Base-by-base conservation (phyloP, 169 alveolate genomes). In the Plasmodium chabaudi region DNA sequence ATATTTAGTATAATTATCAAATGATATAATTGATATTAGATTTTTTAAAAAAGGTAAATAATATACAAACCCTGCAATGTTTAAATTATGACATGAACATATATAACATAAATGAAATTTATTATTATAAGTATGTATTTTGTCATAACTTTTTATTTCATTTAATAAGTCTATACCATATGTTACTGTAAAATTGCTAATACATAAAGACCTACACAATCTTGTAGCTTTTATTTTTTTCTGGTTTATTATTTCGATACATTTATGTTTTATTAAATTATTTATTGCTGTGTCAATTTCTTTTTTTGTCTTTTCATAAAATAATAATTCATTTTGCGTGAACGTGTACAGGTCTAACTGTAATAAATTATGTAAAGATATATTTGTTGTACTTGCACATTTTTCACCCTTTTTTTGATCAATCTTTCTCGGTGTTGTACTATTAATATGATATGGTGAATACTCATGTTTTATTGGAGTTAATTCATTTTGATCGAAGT, bases 51-150 rank as follows among this genome's bases (percentile, higher is more conserved):
- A 68, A 0, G 90, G 72, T 10, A 82, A 60, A n/a, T 67, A 34
- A 46, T 82, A 82, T n/a, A 42, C 17, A 44, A 82, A 82, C 2
- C 71, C 53, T 19, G 69, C 71, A 1, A 82, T 56, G 27, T 65
- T 82, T 42, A 82, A 9, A 53, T 82, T 82, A 25, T 51, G 49
- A 25, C 71, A 42, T 0, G 90, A 64, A 59, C 90, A 82, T 9
- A 82, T 25, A 25, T 82, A 82, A 57, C 90, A 82, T 21, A 82
- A 69, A 56, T 82, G 90, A 23, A 82, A 82, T n/a, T 51, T 53
- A 57, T 82, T 51, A 27, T 82, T 60, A 65, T 63, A 75, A 4
- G 68, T 27, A 60, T 53, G 27, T 21, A 82, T 17, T 60, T 25
- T 51, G 9, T 82, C 82, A 27, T 65, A 82, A 9, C 6, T 67